Percentiles rank a stretch among this genome's conserved stretches.
These are phyloP conservation scores for Dysphania ambrosioides DNA, from an alignment of 148 eudicot species.

Conservation along the genomic window DNA sequence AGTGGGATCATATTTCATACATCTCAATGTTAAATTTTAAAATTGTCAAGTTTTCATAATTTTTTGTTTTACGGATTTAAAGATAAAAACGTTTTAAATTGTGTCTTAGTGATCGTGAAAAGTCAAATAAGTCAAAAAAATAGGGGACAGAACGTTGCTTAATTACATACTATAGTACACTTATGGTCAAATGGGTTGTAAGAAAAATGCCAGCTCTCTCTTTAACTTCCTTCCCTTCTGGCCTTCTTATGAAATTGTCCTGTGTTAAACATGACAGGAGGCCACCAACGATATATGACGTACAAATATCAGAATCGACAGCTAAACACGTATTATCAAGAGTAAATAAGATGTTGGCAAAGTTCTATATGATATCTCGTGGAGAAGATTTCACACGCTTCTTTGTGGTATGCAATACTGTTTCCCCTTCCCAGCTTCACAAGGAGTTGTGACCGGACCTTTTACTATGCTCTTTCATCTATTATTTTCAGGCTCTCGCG, in stretches of 20 bases:
- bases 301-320: conserved; percentile 46
- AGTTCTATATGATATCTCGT: conserved; percentile 46
- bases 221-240: too few relatives aligned
- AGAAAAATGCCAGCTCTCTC: too few relatives aligned
- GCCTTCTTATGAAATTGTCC: not conserved
- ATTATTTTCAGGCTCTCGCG: conserved; percentile 38
- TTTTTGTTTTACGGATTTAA: too few relatives aligned
- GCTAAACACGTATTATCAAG: conserved; percentile 33
- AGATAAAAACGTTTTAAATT: too few relatives aligned
- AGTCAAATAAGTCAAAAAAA: too few relatives aligned
- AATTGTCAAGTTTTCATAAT: too few relatives aligned
- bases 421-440: conserved; percentile 8
- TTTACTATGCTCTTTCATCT: conserved; percentile 19
- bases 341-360: conserved; percentile 33
- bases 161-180: too few relatives aligned
- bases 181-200: not conserved
- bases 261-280: conserved; percentile 31
- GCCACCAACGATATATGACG: conserved; percentile 41
- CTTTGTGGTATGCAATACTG: conserved; percentile 43
- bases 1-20: too few relatives aligned
- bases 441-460: conserved; percentile 22
- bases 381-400: conserved; percentile 49
- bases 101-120: too few relatives aligned
- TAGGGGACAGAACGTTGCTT: too few relatives aligned
- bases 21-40: too few relatives aligned